Percentiles rank a stretch among this genome's conserved stretches.
phyloP scores from a whole-genome alignment of 495 filamentous ascomycete genomes.

The Hypomontagnella submonticulosa region DNA sequence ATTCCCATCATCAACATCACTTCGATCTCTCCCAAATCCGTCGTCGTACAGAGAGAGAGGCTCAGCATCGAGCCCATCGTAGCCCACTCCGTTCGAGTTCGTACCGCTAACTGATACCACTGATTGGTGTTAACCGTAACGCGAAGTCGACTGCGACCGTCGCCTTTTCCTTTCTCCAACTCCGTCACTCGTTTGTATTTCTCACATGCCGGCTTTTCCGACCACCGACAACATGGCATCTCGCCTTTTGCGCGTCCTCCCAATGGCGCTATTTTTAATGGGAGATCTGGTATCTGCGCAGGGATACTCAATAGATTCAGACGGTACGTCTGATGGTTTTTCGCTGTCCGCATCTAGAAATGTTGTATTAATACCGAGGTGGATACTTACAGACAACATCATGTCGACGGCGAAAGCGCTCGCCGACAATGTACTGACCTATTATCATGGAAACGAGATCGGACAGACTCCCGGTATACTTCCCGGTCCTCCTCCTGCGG shows the following conservation, averaged over 20 bases:
- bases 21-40: slow-evolving; percentile 10
- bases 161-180: slow-evolving; percentile 17
- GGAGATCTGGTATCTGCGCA: slow-evolving; percentile 37
- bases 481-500: slow-evolving; percentile 62
- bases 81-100: slow-evolving; percentile 5
- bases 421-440: slow-evolving; percentile 67
- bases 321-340: slow-evolving; percentile 30
- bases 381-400: slow-evolving; percentile 57
- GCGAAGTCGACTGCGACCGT: slow-evolving; percentile 2
- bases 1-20: neutral
- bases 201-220: slow-evolving; percentile 6
- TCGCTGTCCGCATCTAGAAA: neutral
- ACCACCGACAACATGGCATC: slow-evolving; percentile 35
- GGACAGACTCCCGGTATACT: slow-evolving; percentile 74
- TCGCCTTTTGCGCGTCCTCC: slow-evolving; percentile 23
- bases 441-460: slow-evolving; percentile 66
- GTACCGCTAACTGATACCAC: slow-evolving; percentile 6
- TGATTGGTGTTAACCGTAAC: slow-evolving; percentile 10
- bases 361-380: slow-evolving; percentile 20
- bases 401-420: slow-evolving; percentile 64
- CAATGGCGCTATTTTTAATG: slow-evolving; percentile 24
- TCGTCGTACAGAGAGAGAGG: slow-evolving; percentile 7
- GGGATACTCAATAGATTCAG: slow-evolving; percentile 38
- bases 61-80: neutral
- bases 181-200: slow-evolving; percentile 38